Conservation (phyloP, 2,329 filamentous ascomycete species). For the Cytospora schulzeri region DNA sequence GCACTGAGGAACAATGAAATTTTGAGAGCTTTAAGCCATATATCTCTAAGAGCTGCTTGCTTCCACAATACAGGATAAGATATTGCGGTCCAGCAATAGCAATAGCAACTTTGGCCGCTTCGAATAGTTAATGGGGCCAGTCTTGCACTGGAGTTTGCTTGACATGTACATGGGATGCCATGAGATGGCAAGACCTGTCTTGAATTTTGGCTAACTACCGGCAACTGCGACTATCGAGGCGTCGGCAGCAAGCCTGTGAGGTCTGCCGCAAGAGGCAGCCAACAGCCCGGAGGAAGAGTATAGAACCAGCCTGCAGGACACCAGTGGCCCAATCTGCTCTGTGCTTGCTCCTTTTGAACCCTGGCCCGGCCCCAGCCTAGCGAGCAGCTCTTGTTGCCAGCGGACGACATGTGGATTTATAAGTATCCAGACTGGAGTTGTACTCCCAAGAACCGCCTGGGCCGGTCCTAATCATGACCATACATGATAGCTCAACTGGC, state of each 20-base stretch:
- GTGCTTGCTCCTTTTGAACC: neutral
- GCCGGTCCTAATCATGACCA: neutral
- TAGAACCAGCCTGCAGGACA: neutral
- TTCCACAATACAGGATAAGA: no score
- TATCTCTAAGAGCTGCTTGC: no score
- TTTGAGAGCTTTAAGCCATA: no score
- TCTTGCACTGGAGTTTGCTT: neutral
- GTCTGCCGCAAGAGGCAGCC: neutral
- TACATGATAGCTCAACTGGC: neutral
- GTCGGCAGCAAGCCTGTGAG: neutral
- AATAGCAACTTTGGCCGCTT: no score
- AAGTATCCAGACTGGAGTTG: neutral
- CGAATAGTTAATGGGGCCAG: no score
- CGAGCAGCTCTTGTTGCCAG: neutral
- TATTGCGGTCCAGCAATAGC: neutral
- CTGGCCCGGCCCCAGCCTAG: neutral
- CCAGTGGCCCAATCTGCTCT: neutral
- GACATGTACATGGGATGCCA: neutral
- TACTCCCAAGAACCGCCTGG: neutral
- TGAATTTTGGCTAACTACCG: conserved; percentile 1
- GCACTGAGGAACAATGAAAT: no score
- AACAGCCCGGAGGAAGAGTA: neutral
- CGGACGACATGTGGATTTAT: neutral
- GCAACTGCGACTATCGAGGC: no score
- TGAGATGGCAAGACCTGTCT: conserved; percentile 1